Conservation (phyloP, 805 yeast species). For the Saccharomyces jurei region DNA sequence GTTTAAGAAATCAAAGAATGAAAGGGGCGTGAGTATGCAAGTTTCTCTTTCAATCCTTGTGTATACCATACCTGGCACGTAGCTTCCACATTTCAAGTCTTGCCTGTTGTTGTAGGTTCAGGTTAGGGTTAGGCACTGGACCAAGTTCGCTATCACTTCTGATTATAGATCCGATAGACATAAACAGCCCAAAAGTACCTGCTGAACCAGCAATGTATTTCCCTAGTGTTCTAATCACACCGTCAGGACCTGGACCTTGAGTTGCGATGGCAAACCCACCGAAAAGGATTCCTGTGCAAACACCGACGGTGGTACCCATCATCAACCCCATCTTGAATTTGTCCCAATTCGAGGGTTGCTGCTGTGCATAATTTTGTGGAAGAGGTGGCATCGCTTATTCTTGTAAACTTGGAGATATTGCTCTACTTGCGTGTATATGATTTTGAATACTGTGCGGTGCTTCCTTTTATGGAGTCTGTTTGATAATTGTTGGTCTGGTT, state of each 20-base stretch:
- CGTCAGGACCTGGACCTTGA: slow-evolving; percentile 97
- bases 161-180: slow-evolving; percentile 91
- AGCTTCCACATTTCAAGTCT: slow-evolving; percentile 27
- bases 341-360: slow-evolving; percentile 81
- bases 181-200: slow-evolving; percentile 90
- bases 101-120: slow-evolving; percentile 25
- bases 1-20: background rate
- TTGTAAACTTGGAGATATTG: background rate
- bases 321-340: slow-evolving; percentile 97
- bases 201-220: slow-evolving; percentile 95
- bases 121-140: slow-evolving; percentile 4
- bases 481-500: background rate
- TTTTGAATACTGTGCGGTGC: background rate
- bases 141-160: slow-evolving; percentile 51
- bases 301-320: slow-evolving; percentile 85
- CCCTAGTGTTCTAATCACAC: slow-evolving; percentile 92
- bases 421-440: background rate
- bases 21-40: background rate
- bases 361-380: slow-evolving; percentile 52
- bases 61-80: slow-evolving; percentile 19
- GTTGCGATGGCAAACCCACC: slow-evolving; percentile 89
- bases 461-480: background rate
- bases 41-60: slow-evolving; percentile 5
- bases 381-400: slow-evolving; percentile 49
- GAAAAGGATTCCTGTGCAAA: slow-evolving; percentile 87